phyloP scores from a whole-genome alignment of 129 eudicot genomes.

The Flaveria ramosissima region DNA sequence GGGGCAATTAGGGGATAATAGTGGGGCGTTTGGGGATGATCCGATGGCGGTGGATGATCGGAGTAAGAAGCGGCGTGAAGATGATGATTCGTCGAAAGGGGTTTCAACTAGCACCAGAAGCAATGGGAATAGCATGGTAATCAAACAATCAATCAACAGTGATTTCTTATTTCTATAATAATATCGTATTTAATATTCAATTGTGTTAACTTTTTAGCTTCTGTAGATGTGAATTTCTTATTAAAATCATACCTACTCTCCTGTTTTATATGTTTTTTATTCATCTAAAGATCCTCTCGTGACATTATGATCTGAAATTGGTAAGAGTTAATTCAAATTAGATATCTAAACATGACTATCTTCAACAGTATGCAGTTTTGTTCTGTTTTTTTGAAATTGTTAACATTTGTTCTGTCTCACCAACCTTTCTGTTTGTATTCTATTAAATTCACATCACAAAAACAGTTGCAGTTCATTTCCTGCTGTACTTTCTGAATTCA shows the following conservation, averaged over 20 bases:
- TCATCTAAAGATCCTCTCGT: neutral
- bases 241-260: neutral
- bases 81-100: constrained; percentile 50
- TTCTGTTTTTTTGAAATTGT: neutral
- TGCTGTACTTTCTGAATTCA: constrained; percentile 22
- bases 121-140: constrained; percentile 62
- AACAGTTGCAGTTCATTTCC: constrained; percentile 22
- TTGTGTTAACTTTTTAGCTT: neutral
- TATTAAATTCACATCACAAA: constrained; percentile 19
- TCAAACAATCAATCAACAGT: neutral
- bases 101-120: constrained; percentile 65
- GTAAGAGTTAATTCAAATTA: neutral
- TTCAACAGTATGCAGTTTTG: neutral
- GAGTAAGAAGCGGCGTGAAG: constrained; percentile 53
- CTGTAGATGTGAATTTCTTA: neutral
- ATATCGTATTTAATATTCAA: neutral
- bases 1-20: constrained; percentile 37
- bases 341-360: neutral
- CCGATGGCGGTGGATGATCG: constrained; percentile 60
- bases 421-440: constrained; percentile 31
- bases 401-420: constrained; percentile 1
- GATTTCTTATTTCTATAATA: neutral
- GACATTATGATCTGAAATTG: neutral
- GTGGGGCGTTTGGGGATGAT: constrained; percentile 45
- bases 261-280: constrained; percentile 10